phyloP scores from a whole-genome alignment of 306 rosid genomes.

The Prunus mume region DNA sequence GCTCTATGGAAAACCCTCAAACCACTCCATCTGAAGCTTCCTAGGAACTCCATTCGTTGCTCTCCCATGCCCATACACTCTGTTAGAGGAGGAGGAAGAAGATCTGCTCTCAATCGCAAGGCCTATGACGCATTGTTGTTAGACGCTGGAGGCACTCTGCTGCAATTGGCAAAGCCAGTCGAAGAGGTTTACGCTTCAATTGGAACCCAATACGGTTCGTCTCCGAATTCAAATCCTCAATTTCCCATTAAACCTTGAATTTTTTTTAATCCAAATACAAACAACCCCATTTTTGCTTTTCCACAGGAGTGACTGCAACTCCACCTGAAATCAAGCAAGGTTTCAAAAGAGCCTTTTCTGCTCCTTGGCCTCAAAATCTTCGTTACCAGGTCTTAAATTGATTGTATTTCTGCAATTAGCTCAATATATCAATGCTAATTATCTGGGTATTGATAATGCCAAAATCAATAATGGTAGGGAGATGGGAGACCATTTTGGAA shows the following conservation, averaged over 20 bases:
- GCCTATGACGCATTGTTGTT: constrained; percentile 73
- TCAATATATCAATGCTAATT: not conserved
- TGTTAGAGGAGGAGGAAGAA: constrained; percentile 29
- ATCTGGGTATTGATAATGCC: not conserved
- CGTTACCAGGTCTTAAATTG: constrained; percentile 66
- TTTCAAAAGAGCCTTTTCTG: constrained; percentile 76
- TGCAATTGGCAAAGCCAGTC: constrained; percentile 79
- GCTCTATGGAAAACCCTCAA: constrained; percentile 41
- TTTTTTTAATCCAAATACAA: not conserved
- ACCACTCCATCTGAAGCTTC: constrained; percentile 19
- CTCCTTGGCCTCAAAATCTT: constrained; percentile 83
- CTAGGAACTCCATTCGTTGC: constrained; percentile 23
- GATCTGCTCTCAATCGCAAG: constrained; percentile 12
- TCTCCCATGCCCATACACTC: constrained; percentile 35
- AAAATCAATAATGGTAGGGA: constrained; percentile 49
- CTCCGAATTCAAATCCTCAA: not conserved
- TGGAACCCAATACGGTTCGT: constrained; percentile 67
- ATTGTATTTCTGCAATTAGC: not conserved
- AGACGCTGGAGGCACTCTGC: constrained; percentile 96
- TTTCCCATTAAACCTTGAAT: not conserved
- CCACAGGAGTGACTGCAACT: constrained; percentile 57
- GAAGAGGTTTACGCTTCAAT: constrained; percentile 70
- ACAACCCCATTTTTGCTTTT: not conserved
- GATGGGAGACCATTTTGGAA: constrained; percentile 99
- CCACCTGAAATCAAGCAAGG: constrained; percentile 83